A percentile compares a stretch with the other conserved stretches of the same genome.
Conservation (phyloP, 805 yeast species). For the Ogataea henricii region DNA sequence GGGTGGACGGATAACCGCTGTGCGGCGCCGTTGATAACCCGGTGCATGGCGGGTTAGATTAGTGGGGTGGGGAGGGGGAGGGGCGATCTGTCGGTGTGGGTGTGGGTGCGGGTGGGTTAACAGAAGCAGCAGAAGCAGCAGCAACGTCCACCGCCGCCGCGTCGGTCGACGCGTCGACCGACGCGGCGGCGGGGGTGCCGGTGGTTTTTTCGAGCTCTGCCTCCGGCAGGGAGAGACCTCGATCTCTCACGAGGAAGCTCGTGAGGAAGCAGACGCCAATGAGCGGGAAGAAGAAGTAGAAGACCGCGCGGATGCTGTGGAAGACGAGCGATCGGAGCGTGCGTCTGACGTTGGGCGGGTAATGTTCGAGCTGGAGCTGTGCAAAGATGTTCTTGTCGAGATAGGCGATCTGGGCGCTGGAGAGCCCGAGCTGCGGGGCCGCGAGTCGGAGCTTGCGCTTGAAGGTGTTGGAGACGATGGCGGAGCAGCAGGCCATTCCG, state of each 20-base stretch:
- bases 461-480: conserved; percentile 33
- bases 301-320: conserved; percentile 35
- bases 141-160: too few relatives aligned
- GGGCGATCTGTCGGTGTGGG: background rate
- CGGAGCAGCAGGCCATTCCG: conserved; percentile 49
- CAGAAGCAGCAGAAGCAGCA: too few relatives aligned
- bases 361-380: conserved; percentile 29
- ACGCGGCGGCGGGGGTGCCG: background rate
- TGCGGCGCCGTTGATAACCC: background rate
- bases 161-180: conserved; percentile 3
- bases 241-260: conserved; percentile 39
- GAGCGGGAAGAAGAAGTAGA: conserved; percentile 39
- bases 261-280: conserved; percentile 37
- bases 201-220: background rate
- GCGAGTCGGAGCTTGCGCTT: conserved; percentile 14
- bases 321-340: conserved; percentile 32
- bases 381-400: conserved; percentile 36
- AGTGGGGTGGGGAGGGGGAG: background rate
- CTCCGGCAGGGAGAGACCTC: conserved; percentile 34
- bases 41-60: background rate
- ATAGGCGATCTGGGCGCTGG: conserved; percentile 14
- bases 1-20: background rate
- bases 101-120: too few relatives aligned
- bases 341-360: conserved; percentile 26
- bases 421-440: conserved; percentile 12